A percentile compares a stretch with the other conserved stretches of the same genome.
Evolutionary conservation across 2,329 filamentous ascomycete genomes (phyloP).

Genomic region (Waltergamsia citrina): DNA sequence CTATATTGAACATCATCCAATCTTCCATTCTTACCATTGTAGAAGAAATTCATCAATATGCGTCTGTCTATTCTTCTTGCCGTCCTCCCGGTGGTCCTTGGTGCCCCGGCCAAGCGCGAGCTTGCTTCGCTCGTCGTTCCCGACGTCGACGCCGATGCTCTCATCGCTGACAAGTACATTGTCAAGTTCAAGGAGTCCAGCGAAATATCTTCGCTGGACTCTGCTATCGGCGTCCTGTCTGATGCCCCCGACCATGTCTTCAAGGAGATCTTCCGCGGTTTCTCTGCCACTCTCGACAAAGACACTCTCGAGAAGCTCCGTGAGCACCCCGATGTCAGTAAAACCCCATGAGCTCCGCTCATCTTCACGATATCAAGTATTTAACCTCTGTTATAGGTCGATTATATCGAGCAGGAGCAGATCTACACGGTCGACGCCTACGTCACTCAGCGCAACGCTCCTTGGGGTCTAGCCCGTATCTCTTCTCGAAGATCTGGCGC

Average conservation of each 20-base stretch:
- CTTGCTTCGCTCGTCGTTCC: conserved; percentile 16
- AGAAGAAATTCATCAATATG: conserved; percentile 7
- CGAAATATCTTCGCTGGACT: conserved; percentile 4
- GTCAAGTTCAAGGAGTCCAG: conserved; percentile 11
- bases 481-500: conserved; percentile 8
- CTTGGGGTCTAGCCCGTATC: conserved; percentile 13
- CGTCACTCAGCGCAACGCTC: conserved; percentile 7
- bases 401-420: conserved; percentile 25
- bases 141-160: not conserved
- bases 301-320: conserved; percentile 6
- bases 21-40: not conserved
- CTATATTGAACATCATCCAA: not conserved
- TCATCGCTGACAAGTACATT: conserved; percentile 11
- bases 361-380: not conserved
- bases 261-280: conserved; percentile 7
- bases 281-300: conserved; percentile 7
- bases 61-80: conserved; percentile 12
- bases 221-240: conserved; percentile 6
- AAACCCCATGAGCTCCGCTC: not conserved
- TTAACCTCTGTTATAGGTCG: conserved; percentile 10
- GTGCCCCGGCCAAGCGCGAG: conserved; percentile 12
- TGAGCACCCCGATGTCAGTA: conserved; percentile 8
- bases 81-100: conserved; percentile 12
- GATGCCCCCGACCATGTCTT: conserved; percentile 8
- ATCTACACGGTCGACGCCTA: conserved; percentile 10